These are phyloP conservation scores for Polyporus tsugae DNA, from an alignment of 1,284 basidiomycete species.

Conservation along the genomic window DNA sequence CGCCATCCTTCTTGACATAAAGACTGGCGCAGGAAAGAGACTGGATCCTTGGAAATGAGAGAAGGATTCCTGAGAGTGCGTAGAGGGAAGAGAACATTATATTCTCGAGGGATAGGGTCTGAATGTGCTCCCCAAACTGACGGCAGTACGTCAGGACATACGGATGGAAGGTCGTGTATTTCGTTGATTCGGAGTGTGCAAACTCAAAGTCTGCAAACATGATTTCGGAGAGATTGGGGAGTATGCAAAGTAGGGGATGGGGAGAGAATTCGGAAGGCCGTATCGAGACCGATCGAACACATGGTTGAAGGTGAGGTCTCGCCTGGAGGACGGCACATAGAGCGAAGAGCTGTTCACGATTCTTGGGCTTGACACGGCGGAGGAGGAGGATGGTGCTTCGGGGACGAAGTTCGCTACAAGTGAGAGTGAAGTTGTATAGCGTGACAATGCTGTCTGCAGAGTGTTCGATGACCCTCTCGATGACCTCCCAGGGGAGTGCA, in stretches of 20 bases:
- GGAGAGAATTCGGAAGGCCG: not conserved
- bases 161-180: not conserved
- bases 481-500: conserved; percentile 2
- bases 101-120: not conserved
- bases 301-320: not conserved
- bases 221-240: not conserved
- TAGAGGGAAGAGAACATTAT: not conserved
- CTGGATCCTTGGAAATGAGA: not conserved
- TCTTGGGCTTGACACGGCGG: not conserved
- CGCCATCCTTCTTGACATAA: not conserved
- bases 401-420: not conserved
- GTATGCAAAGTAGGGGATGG: not conserved
- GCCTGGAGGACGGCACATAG: not conserved
- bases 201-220: not conserved
- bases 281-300: not conserved
- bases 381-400: not conserved
- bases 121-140: not conserved
- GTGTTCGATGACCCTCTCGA: not conserved
- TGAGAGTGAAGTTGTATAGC: not conserved
- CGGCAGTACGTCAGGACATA: not conserved
- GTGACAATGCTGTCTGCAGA: not conserved
- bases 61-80: not conserved
- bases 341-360: not conserved
- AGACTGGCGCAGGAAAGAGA: not conserved
- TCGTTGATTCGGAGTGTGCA: too few relatives aligned